Conservation (phyloP, 192 early-diverging fungal genomes). For the Mortierella alpina region DNA sequence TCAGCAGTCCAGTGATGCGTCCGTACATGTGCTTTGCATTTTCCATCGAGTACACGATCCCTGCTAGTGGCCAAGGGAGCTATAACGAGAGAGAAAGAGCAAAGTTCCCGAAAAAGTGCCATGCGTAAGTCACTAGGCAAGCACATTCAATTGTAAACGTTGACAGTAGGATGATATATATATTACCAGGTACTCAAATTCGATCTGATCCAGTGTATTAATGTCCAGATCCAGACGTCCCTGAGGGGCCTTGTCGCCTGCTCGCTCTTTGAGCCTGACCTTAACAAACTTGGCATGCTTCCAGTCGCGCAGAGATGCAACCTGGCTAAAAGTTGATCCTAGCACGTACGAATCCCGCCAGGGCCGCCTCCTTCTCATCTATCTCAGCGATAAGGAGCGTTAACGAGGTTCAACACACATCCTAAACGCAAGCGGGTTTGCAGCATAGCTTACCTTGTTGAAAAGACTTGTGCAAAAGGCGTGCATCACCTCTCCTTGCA, state of each 20-base stretch:
- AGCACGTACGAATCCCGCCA: constrained; percentile 46
- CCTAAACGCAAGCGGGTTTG: neutral
- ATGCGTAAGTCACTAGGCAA: neutral
- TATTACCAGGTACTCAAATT: constrained; percentile 48
- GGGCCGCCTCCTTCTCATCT: constrained; percentile 26
- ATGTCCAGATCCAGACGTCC: neutral
- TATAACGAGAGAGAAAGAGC: neutral
- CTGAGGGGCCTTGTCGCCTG: neutral
- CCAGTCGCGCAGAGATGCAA: constrained; percentile 26
- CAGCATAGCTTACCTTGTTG: constrained; percentile 21
- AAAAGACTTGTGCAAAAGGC: constrained; percentile 22
- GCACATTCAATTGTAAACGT: neutral
- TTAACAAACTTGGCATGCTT: constrained; percentile 31
- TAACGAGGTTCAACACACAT: neutral
- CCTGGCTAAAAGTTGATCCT: constrained; percentile 25
- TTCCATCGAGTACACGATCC: constrained; percentile 28
- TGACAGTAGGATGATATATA: neutral
- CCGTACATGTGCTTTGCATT: constrained; percentile 33
- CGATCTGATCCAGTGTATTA: constrained; percentile 19
- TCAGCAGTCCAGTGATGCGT: constrained; percentile 35
- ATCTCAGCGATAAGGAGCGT: neutral
- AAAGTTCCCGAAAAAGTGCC: neutral
- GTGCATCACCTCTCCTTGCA: constrained; percentile 46
- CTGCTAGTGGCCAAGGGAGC: constrained; percentile 43
- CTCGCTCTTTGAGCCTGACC: constrained; percentile 7